Conservation (phyloP, 768 basidiomycete genomes). For the Phanerochaete carnosa region DNA sequence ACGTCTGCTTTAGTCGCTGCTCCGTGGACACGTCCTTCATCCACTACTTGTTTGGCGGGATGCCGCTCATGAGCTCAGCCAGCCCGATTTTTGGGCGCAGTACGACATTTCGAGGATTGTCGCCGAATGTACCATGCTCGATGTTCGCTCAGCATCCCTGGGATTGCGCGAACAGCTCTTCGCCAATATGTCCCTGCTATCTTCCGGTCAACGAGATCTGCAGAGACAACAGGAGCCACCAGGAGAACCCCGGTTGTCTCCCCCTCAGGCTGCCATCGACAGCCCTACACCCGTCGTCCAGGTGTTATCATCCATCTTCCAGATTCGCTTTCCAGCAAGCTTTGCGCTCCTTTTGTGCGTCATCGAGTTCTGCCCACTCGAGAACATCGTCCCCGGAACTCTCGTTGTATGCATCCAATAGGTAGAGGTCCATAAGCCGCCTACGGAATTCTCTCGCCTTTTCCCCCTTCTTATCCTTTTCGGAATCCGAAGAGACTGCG, state of each 20-base stretch:
- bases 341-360: conserved; percentile 55
- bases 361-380: conserved; percentile 69
- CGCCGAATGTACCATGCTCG: conserved; percentile 68
- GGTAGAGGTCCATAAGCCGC: conserved; percentile 68
- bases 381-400: conserved; percentile 68
- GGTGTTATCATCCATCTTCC: conserved; percentile 44
- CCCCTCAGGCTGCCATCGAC: background rate
- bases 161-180: conserved; percentile 34
- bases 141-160: conserved; percentile 53
- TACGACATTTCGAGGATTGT: conserved; percentile 60
- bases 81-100: conserved; percentile 64
- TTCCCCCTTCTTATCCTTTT: conserved; percentile 36
- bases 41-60: conserved; percentile 69
- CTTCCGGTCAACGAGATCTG: background rate
- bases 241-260: background rate
- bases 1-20: conserved; percentile 45
- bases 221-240: background rate
- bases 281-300: background rate
- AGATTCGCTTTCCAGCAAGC: conserved; percentile 75
- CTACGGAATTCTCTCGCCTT: conserved; percentile 65
- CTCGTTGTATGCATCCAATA: conserved; percentile 76
- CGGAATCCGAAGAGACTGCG: conserved; percentile 30
- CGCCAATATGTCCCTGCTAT: background rate
- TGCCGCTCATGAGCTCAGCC: conserved; percentile 57
- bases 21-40: conserved; percentile 73